Conservation (phyloP, 768 basidiomycete genomes). For the Pulveroboletus ravenelii region DNA sequence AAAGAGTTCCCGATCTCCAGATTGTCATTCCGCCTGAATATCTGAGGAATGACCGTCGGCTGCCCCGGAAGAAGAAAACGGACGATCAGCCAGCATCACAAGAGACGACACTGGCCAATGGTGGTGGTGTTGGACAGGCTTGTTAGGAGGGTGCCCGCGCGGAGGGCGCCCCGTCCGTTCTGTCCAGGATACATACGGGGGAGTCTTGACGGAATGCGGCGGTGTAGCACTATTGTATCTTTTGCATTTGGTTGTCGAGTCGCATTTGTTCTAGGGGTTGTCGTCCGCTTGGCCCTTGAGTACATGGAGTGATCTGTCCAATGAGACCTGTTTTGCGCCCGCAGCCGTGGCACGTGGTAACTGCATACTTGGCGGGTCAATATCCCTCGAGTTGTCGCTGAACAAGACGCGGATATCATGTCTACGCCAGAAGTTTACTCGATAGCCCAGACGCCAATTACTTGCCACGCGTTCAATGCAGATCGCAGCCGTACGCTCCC, state of each 20-base stretch:
- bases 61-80: slow-evolving; percentile 9
- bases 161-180: background rate
- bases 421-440: slow-evolving; percentile 73
- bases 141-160: too few relatives aligned
- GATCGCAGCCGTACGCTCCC: slow-evolving; percentile 73
- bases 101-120: background rate
- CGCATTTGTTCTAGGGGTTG: too few relatives aligned
- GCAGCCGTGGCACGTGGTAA: slow-evolving; percentile 5
- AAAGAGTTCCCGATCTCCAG: slow-evolving; percentile 37
- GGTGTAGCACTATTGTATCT: background rate
- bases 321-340: too few relatives aligned
- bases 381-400: background rate
- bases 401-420: slow-evolving; percentile 32
- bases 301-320: too few relatives aligned
- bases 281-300: too few relatives aligned
- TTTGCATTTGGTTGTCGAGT: background rate
- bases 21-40: slow-evolving; percentile 32
- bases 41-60: slow-evolving; percentile 36
- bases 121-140: background rate
- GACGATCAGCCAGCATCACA: background rate
- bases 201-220: background rate
- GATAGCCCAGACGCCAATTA: slow-evolving; percentile 80
- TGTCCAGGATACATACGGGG: background rate
- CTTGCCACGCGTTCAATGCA: slow-evolving; percentile 86
- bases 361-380: background rate